Conservation (phyloP, 805 yeast species). For the Saturnispora quitensis region DNA sequence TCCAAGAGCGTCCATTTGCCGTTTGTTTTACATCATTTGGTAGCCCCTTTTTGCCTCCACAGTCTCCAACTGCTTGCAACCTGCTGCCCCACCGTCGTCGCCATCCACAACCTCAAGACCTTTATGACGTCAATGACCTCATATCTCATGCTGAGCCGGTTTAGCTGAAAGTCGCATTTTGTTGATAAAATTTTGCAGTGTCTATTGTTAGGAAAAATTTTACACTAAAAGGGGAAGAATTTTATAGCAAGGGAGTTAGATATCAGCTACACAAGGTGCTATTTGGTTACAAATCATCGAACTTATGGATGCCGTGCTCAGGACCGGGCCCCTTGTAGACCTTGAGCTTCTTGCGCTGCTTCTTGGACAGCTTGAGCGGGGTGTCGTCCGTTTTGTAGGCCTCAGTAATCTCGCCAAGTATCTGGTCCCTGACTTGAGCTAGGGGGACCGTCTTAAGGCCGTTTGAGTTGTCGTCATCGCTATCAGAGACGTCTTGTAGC, state of each 20-base stretch:
- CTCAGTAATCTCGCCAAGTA: conserved; percentile 21
- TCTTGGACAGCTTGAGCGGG: conserved; percentile 13
- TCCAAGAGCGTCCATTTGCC: too few relatives aligned
- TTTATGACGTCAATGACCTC: background rate
- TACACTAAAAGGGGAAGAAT: background rate
- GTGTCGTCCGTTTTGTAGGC: conserved; percentile 17
- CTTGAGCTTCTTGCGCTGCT: conserved; percentile 27
- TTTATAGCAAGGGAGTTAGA: background rate
- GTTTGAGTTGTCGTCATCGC: conserved; percentile 6
- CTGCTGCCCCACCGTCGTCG: background rate
- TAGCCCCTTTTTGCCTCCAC: background rate
- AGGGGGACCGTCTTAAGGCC: conserved; percentile 20
- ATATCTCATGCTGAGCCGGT: background rate
- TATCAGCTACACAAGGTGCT: background rate
- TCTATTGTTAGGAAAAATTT: background rate
- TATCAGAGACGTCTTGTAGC: conserved; percentile 3
- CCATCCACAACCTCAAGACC: background rate
- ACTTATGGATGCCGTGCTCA: conserved; percentile 56
- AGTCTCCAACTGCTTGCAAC: background rate
- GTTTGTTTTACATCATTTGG: background rate
- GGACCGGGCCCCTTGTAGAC: conserved; percentile 39
- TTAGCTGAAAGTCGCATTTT: background rate
- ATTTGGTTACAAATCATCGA: conserved; percentile 36
- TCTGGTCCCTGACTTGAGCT: conserved; percentile 19
- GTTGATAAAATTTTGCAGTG: background rate